Evolutionary conservation across 2,329 filamentous ascomycete genomes (phyloP), one percentile per base, ranked within the genome.

Genomic region (Talaromyces sp.): DNA sequence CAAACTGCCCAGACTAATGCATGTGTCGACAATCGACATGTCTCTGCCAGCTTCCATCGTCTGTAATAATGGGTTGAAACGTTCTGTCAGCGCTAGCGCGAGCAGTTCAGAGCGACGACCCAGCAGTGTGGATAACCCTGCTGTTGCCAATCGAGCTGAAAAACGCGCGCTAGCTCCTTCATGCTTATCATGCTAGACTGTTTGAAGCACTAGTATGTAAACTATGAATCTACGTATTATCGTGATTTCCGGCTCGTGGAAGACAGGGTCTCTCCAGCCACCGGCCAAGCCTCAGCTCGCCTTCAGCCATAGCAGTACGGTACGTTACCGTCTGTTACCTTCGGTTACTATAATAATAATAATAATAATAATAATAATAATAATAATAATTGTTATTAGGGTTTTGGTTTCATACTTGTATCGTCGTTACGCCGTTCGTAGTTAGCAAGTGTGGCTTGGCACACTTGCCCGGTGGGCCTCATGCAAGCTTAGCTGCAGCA

Each of bases 31-130:
- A 10, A 13, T 36, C 33, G 33, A 36, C 33, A 36, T 36, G 33
- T 36, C 11, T 36, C 32, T 33, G 13, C 36, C 36, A 39, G 36
- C 36, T 39, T 39, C 36, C 36, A 39, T 39, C 36, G 15, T 39
- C 36, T 22, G 19, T 47, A 22, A 17, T 30, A 22, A 36, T 17
- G 39, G 47, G 42, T 25, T 49, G 56, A 42, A 59, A 58, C n/a
- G 60, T 56, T 59, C 33, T 56, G 60, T 62, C 55, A 55, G 49
- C 47, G 47, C 55, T 62, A 58, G 60, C 13, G 32, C 44, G 44
- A 47, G 44, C 44, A 47, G 19, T 47, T 47, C 19, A 28, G 25
- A 53, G 49, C 22, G 15, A 10, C 19, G 47, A 58, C 56, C 56
- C 56, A 49, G 56, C 32, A 36, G 19, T 58, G 56, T 58, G 56